A percentile compares a stretch with the other conserved stretches of the same genome.
phyloP scores from a whole-genome alignment of 306 rosid species.

The Mucuna pruriens region DNA sequence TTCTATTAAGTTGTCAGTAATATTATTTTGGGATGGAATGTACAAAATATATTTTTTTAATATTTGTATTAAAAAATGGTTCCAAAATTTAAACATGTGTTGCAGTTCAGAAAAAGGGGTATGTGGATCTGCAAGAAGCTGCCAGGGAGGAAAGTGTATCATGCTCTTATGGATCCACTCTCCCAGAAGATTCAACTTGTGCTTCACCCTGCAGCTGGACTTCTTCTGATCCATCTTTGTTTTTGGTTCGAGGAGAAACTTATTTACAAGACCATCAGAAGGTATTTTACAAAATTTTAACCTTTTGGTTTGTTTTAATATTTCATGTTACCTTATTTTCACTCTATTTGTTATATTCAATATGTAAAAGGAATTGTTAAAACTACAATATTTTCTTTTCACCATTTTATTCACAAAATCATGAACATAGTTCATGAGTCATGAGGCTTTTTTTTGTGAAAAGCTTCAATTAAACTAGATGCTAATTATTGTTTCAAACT shows the following conservation, averaged over 20 bases:
- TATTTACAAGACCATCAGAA: conserved; percentile 68
- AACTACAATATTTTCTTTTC: background rate
- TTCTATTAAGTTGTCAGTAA: conserved; percentile 4
- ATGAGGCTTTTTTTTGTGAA: background rate
- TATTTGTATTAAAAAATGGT: conserved; percentile 29
- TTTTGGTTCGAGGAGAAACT: conserved; percentile 76
- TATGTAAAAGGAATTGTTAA: background rate
- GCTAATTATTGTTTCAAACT: background rate
- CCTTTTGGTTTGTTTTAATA: background rate
- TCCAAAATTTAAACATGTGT: conserved; percentile 12
- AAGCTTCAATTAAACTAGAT: conserved; percentile 3
- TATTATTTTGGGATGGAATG: background rate
- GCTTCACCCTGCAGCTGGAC: conserved; percentile 73
- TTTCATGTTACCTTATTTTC: background rate
- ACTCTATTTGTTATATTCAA: too few relatives aligned
- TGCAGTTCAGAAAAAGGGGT: conserved; percentile 83
- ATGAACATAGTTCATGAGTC: too few relatives aligned
- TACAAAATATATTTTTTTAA: background rate
- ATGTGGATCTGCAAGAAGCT: conserved; percentile 63
- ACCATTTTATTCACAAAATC: background rate
- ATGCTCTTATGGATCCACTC: conserved; percentile 72
- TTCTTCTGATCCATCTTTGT: conserved; percentile 78
- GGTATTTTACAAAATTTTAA: conserved; percentile 50
- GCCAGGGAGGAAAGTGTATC: conserved; percentile 51
- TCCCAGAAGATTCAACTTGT: conserved; percentile 65